Evolutionary conservation across 2,329 filamentous ascomycete genomes (phyloP), one percentile per base, ranked within the genome.

Genomic region (Neonectria punicea): DNA sequence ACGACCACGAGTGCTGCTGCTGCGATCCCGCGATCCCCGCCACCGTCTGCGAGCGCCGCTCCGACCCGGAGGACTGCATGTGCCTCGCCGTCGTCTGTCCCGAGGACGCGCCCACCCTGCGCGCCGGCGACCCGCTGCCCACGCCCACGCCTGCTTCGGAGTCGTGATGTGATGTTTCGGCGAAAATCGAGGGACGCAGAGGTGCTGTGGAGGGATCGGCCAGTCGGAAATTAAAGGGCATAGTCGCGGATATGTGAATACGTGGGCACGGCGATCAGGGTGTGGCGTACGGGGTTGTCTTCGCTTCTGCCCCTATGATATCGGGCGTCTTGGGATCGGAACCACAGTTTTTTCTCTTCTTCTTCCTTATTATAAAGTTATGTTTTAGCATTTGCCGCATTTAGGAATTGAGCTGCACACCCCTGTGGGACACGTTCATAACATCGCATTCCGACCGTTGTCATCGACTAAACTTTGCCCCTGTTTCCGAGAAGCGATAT

Each of bases 1-100:
- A 49, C n/a, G 13, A 18, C 44, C 16, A n/a, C 30, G 49, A 60
- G 28, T 71, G 65, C 63, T 71, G 69, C 66, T 71, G 66, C 56
- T 71, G 69, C 50, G 62, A 71, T 22, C 13, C 56, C 18, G 18
- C 39, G 2, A 54, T 53, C 7, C 22, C 30, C 11, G 47, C 56
- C 41, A 51, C 66, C 22, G 61, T 69, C 10, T 71, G 67, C 53
- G 53, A 67, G 43, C 34, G 50, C 41, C 50, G 63, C 32, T 53
- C 44, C n/a, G 28, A 53, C 46, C 34, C 57, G 18, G 55, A 66
- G 43, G 47, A 59, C 36, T 73, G 70, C 57, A 56, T 68, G 20
- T 70, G 67, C 39, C 46, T 68, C 32, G 32, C 53, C 11, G 55
- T 59, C 44, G 63, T 59, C 36, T 58, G 60, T 18, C 60, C 60